Evolutionary conservation across 225 moss, liverwort and hornwort genomes (phyloP), one percentile per base, ranked within the genome.

Genomic region (Marchantia paleacea): DNA sequence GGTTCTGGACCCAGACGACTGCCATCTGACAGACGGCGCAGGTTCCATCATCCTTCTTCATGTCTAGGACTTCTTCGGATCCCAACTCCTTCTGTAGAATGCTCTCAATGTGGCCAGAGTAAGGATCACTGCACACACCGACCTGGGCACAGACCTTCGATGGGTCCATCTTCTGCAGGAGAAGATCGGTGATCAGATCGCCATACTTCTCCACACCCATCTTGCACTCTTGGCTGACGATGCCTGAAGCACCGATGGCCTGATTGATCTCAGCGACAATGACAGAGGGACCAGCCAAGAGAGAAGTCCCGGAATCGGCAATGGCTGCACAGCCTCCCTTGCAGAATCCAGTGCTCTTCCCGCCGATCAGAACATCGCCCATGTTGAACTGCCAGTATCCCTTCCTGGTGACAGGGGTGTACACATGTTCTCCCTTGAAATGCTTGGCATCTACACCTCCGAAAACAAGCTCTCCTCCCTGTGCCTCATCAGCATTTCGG

Each of bases 351-450:
- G 97, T 94, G 83, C 97, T 94, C 82, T 90, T 79, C 57, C 92
- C 94, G 71, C 68, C 86, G 39, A 97, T 77, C 52, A 94, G 90
- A 57, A 97, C 94, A 84, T 97, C 97, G 52, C 97, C 97, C 91
- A 97, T 92, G 73, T 91, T 84, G 52, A 97, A 94, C 94, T 96
- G 97, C 97, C 94, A 96, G 80, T 96, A 96, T 50, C 92, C 96
- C 82, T 91, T 94, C 64, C 91, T 92, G 73, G 94, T 96, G 76
- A 97, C 93, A 75, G 93, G 93, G 31, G 94, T 92, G 49, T 94
- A 97, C 19, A 88, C 82, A 52, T 97, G 94, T 22, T 89, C 50
- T 70, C 97, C 94, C 75, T 86, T 88, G 85, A 92, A 94, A 82
- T 97, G 97, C 69, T 89, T 82, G 53, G 91, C 83, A 72, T 97